Evolutionary conservation across 2,329 filamentous ascomycete species (phyloP), one percentile per base, ranked within the genome.

Genomic region (Didymella sp.): DNA sequence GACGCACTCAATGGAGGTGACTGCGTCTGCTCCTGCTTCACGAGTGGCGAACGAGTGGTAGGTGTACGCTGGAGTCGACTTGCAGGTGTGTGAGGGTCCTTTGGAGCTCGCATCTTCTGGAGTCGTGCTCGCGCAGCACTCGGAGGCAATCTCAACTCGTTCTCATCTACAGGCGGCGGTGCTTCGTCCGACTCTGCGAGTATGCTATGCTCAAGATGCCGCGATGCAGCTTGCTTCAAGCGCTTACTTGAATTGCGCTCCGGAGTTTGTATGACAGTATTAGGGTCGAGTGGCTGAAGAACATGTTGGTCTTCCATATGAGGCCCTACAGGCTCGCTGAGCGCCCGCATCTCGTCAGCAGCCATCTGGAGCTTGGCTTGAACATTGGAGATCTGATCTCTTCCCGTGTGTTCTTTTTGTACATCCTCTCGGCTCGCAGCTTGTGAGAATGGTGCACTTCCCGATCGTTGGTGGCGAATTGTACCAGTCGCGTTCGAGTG

Each of bases 171-270:
- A 19, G 64, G 59, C 2, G 65, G 63, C n/a, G 56, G 38, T 11
- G 55, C 43, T 47, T 73, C 72, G 3, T 65, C 70, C 4, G 72
- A 71, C 53, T 75, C 73, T 37, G 66, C 51, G 9, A 74, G 41
- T 12, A 65, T 51, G 3, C 51, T 27, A 53, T 70, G 58, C 31
- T 63, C 62, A 24, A 50, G n/a, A 28, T 45, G 22, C 49, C 54
- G 55, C 27, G 25, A 38, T 51, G 56, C 22, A 1, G 52, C 42
- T 45, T 46, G 61, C 40, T 64, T 65, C 19, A 52, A 45, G 17
- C 69, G 64, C 41, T 74, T 74, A 15, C 43, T 63, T 1, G 65
- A 56, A 7, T 51, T 46, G 12, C 58, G 59, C 15, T 66, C 64
- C 11, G 51, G 43, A 28, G 44, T 40, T 38, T 42, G 60, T 38